Conservation (phyloP, 2,329 filamentous ascomycete genomes). For the Aspergillus pseudonomiae region DNA sequence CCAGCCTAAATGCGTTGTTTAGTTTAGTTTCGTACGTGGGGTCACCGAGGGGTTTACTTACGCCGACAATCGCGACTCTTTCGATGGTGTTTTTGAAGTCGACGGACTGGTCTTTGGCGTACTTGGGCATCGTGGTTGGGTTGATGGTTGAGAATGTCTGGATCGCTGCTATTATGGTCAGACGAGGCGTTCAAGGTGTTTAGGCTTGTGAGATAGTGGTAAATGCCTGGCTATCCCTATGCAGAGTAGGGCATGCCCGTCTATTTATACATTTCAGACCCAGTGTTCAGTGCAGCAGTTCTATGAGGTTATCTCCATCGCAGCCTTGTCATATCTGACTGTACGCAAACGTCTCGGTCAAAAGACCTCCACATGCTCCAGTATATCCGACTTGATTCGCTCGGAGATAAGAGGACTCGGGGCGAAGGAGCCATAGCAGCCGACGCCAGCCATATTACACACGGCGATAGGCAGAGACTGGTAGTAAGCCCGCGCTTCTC, state of each 20-base stretch:
- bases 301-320: conserved; percentile 7
- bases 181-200: neutral
- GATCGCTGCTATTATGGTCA: conserved; percentile 11
- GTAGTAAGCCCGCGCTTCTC: conserved; percentile 10
- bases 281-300: neutral
- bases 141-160: conserved; percentile 6
- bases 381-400: conserved; percentile 8
- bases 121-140: conserved; percentile 22
- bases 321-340: conserved; percentile 9
- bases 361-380: neutral
- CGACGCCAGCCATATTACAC: neutral
- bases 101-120: conserved; percentile 27
- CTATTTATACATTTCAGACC: conserved; percentile 22
- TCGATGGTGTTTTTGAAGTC: conserved; percentile 38
- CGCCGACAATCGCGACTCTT: conserved; percentile 45
- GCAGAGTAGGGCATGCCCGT: conserved; percentile 14
- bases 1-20: conserved; percentile 32
- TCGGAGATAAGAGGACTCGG: neutral
- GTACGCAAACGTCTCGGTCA: neutral
- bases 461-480: too few species aligned
- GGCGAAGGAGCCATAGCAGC: neutral
- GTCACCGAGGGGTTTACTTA: conserved; percentile 22
- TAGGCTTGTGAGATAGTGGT: neutral
- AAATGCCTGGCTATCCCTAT: neutral
- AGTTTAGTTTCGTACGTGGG: conserved; percentile 9